Evolutionary conservation across 495 filamentous ascomycete genomes (phyloP).

Genomic region (Ascodesmis nigricans): DNA sequence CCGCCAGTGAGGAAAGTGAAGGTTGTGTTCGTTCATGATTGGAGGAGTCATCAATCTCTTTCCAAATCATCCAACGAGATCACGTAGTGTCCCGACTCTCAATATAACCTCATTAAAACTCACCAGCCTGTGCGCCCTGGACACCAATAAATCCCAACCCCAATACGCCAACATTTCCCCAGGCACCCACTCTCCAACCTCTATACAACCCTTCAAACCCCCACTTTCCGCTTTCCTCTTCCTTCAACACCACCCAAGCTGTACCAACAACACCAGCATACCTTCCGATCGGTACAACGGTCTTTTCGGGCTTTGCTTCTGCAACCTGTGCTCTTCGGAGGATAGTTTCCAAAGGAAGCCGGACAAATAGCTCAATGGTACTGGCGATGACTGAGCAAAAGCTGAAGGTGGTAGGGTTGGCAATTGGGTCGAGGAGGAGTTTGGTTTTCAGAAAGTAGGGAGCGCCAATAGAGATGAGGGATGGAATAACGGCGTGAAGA

Average conservation of each 20-base stretch:
- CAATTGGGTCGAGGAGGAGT: conserved; percentile 55
- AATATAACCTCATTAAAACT: conserved; percentile 30
- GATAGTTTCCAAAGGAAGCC: conserved; percentile 78
- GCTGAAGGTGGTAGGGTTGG: conserved; percentile 60
- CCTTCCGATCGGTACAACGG: conserved; percentile 47
- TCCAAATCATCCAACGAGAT: no score
- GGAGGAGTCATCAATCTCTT: no score
- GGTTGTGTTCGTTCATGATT: no score
- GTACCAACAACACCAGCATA: conserved; percentile 71
- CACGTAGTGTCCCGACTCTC: no score
- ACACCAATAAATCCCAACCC: conserved; percentile 40
- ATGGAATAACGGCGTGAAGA: conserved; percentile 63
- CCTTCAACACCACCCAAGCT: conserved; percentile 64
- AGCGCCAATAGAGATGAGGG: conserved; percentile 51
- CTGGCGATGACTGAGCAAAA: conserved; percentile 55
- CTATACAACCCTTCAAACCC: conserved; percentile 69
- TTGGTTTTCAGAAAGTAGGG: conserved; percentile 63
- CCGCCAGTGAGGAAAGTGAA: no score
- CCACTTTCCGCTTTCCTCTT: conserved; percentile 38
- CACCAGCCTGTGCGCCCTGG: conserved; percentile 27
- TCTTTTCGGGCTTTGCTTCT: conserved; percentile 33
- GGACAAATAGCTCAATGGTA: conserved; percentile 56
- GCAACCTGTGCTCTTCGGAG: conserved; percentile 67
- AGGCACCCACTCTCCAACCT: conserved; percentile 88
- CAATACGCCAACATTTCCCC: conserved; percentile 83